Evolutionary conservation across 257 asterid genomes (phyloP).

Genomic region (Ilex aquifolium): DNA sequence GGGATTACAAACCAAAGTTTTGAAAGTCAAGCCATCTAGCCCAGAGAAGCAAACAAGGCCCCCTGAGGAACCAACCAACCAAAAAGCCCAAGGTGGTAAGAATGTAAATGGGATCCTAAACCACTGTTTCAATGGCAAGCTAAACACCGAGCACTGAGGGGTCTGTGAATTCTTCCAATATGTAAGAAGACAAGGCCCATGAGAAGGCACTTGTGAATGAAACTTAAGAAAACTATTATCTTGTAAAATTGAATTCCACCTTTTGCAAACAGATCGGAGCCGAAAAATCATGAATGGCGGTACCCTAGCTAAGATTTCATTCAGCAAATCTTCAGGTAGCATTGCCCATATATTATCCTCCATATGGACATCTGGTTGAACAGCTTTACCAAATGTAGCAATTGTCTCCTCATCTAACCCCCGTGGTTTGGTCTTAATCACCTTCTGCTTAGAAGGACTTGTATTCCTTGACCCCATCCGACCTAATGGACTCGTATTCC

Average conservation of each 20-base stretch:
- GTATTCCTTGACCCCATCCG: conserved; percentile 85
- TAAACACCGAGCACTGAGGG: conserved; percentile 89
- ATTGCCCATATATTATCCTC: conserved; percentile 95
- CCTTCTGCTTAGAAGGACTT: conserved; percentile 85
- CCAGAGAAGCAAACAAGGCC: conserved; percentile 96
- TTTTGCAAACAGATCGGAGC: conserved; percentile 88
- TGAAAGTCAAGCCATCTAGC: conserved; percentile 69
- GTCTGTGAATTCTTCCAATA: conserved; percentile 83
- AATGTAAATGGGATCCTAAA: conserved; percentile 84
- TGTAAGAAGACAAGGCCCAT: conserved; percentile 95
- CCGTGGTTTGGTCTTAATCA: conserved; percentile 78
- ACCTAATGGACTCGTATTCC: conserved; percentile 83
- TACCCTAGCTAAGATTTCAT: conserved; percentile 87
- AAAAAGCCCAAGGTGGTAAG: conserved; percentile 89
- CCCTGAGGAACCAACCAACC: conserved; percentile 98
- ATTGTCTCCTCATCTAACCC: conserved; percentile 95
- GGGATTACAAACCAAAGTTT: conserved; percentile 83
- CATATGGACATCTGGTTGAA: conserved; percentile 87
- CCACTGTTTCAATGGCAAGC: conserved; percentile 96
- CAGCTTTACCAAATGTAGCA: conserved; percentile 51
- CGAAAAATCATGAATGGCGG: conserved; percentile 94
- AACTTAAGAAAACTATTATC: conserved; percentile 83
- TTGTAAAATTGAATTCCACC: conserved; percentile 92
- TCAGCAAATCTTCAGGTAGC: conserved; percentile 89
- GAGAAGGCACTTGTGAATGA: conserved; percentile 93